Percentiles rank a stretch among this genome's conserved stretches.
Evolutionary conservation across 2,329 filamentous ascomycete genomes (phyloP).

Genomic region (Trichophyton benhamiae): DNA sequence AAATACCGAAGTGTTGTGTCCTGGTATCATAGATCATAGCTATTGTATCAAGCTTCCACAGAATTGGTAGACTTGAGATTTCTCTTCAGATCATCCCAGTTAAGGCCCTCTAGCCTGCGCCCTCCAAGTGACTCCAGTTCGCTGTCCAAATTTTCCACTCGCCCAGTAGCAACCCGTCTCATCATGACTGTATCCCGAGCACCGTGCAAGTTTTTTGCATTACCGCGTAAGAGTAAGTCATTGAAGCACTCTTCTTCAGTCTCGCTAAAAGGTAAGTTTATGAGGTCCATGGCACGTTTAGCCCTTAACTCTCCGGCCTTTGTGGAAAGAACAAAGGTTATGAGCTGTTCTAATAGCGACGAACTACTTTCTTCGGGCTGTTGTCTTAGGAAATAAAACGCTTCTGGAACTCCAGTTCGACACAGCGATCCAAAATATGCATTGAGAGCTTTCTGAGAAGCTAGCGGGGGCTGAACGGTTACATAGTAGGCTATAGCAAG

Average conservation of each 20-base stretch:
- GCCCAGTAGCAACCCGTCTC: constrained; percentile 57
- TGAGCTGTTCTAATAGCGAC: constrained; percentile 54
- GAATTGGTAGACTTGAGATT: constrained; percentile 18
- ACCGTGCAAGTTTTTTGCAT: constrained; percentile 51
- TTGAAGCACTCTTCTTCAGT: constrained; percentile 65
- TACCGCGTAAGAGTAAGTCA: constrained; percentile 52
- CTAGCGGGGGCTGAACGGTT: constrained; percentile 60
- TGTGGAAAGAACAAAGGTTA: constrained; percentile 44
- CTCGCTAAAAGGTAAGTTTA: constrained; percentile 58
- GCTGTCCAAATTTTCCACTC: constrained; percentile 23
- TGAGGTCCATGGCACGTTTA: constrained; percentile 53
- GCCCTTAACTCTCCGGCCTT: constrained; percentile 33
- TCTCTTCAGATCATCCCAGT: constrained; percentile 38
- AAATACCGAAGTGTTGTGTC: not conserved
- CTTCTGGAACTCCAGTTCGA: constrained; percentile 55
- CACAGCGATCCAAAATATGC: constrained; percentile 59
- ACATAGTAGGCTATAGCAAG: constrained; percentile 69
- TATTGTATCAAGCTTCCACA: not conserved
- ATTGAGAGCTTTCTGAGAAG: constrained; percentile 48
- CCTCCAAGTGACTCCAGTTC: constrained; percentile 31
- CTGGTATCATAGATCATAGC: not conserved
- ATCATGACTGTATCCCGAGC: constrained; percentile 64
- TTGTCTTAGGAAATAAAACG: constrained; percentile 59
- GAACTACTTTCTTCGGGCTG: constrained; percentile 51
- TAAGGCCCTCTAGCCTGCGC: constrained; percentile 38